Percentiles rank a stretch among this genome's conserved stretches.
Evolutionary conservation across 2,329 filamentous ascomycete genomes (phyloP).

Genomic region (Coniella lustricola): DNA sequence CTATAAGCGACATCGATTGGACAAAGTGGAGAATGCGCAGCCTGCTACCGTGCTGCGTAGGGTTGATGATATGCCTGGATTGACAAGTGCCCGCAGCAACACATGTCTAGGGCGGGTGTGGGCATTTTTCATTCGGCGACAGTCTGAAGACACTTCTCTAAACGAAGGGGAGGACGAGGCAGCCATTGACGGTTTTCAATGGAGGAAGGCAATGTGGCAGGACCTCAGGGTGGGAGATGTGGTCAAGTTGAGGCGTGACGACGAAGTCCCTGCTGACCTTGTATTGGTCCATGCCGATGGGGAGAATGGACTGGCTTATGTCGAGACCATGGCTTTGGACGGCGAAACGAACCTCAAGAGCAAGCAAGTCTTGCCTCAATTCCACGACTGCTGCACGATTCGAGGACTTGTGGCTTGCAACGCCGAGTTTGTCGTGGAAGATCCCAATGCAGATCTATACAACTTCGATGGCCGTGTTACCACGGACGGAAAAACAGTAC

Average conservation of each 20-base stretch:
- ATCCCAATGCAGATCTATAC: conserved; percentile 72
- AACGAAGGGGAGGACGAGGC: background rate
- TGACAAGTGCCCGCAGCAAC: conserved; percentile 38
- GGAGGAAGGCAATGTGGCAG: conserved; percentile 44
- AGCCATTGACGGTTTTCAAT: conserved; percentile 29
- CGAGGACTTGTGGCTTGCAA: conserved; percentile 44
- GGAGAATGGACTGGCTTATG: conserved; percentile 71
- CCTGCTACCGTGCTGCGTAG: conserved; percentile 38
- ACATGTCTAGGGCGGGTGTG: background rate
- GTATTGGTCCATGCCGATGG: conserved; percentile 71
- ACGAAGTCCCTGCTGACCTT: conserved; percentile 76
- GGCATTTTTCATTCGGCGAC: background rate
- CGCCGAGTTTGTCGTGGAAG: conserved; percentile 64
- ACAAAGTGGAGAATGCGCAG: conserved; percentile 70
- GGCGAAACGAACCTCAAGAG: conserved; percentile 78
- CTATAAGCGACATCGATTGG: conserved; percentile 68
- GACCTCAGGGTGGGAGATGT: conserved; percentile 44
- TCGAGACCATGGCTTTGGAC: conserved; percentile 79
- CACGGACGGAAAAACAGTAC: conserved; percentile 49
- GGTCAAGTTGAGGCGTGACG: conserved; percentile 54
- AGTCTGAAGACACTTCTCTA: background rate
- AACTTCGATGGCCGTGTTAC: conserved; percentile 65
- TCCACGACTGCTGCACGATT: conserved; percentile 51
- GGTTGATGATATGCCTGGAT: conserved; percentile 43
- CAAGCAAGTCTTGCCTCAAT: conserved; percentile 58